Evolutionary conservation across 169 alveolate species (phyloP).

Genomic region (Babesia microti): DNA sequence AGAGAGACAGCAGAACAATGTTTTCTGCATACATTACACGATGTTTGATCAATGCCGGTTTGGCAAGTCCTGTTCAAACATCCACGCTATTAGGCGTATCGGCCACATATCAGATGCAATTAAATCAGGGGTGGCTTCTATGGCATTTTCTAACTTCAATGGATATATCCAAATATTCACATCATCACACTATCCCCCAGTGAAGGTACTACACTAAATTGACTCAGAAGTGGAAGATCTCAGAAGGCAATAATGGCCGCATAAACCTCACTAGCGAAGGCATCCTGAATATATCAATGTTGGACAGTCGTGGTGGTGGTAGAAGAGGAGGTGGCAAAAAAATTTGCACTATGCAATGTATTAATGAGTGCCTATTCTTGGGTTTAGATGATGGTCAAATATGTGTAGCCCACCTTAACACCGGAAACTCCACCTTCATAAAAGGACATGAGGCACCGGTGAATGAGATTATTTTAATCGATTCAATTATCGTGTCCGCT

Average conservation of each 20-base stretch:
- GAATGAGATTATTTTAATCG: slow-evolving; percentile 16
- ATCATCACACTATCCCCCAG: slow-evolving; percentile 25
- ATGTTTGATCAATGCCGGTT: slow-evolving; percentile 47
- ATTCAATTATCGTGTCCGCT: slow-evolving; percentile 22
- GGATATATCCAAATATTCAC: slow-evolving; percentile 26
- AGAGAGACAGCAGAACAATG: no score
- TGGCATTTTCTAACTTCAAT: slow-evolving; percentile 11
- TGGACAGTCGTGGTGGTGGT: slow-evolving; percentile 5
- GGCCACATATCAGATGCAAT: slow-evolving; percentile 16
- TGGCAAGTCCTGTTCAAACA: slow-evolving; percentile 33
- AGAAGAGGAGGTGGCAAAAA: slow-evolving; percentile 9
- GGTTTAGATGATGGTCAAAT: slow-evolving; percentile 39
- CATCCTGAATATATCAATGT: slow-evolving; percentile 12
- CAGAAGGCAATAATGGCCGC: slow-evolving; percentile 22
- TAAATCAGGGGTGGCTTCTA: slow-evolving; percentile 21
- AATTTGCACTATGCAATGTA: slow-evolving; percentile 28
- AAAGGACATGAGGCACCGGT: slow-evolving; percentile 40
- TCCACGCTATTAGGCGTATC: slow-evolving; percentile 20
- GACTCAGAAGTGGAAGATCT: slow-evolving; percentile 14
- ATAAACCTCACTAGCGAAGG: slow-evolving; percentile 13
- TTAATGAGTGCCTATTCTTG: slow-evolving; percentile 39
- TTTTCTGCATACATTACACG: neutral
- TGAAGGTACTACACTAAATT: no score
- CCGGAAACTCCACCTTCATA: slow-evolving; percentile 40
- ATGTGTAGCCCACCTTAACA: slow-evolving; percentile 38